phyloP scores from a whole-genome alignment of 2,329 filamentous ascomycete species.

The Cladosporium colombiae region DNA sequence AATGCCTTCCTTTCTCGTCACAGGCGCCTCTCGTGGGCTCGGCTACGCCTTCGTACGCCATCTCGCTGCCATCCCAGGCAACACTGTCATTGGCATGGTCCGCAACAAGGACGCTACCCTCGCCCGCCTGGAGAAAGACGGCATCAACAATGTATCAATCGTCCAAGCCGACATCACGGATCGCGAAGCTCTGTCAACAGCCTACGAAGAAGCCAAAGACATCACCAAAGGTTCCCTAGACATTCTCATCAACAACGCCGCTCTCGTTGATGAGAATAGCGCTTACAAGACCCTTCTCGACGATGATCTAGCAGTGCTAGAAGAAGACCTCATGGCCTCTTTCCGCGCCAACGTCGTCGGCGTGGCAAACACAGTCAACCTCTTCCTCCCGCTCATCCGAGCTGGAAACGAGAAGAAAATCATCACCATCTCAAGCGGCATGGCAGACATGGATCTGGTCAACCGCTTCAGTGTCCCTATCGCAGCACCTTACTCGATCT shows the following conservation, averaged over 20 bases:
- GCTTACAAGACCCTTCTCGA: slow-evolving; percentile 27
- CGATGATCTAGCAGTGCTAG: slow-evolving; percentile 23
- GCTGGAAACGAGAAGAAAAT: slow-evolving; percentile 32
- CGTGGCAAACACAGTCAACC: slow-evolving; percentile 28
- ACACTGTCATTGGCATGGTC: slow-evolving; percentile 40
- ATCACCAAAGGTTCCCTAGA: slow-evolving; percentile 34
- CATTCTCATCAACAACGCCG: slow-evolving; percentile 38
- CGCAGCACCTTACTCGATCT: slow-evolving; percentile 29
- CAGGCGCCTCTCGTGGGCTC: slow-evolving; percentile 38
- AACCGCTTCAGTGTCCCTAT: slow-evolving; percentile 25
- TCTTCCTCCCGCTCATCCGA: slow-evolving; percentile 35
- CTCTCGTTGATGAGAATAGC: slow-evolving; percentile 21
- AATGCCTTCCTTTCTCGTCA: slow-evolving; percentile 39
- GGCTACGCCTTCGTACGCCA: slow-evolving; percentile 38
- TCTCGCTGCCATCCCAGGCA: slow-evolving; percentile 33
- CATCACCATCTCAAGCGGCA: slow-evolving; percentile 31
- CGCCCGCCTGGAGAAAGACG: slow-evolving; percentile 26
- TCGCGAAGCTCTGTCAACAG: slow-evolving; percentile 41
- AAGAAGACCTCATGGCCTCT: slow-evolving; percentile 23
- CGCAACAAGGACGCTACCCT: slow-evolving; percentile 33
- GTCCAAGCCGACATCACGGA: slow-evolving; percentile 50
- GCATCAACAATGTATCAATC: slow-evolving; percentile 47
- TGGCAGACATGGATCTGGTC: slow-evolving; percentile 33
- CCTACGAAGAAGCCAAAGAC: slow-evolving; percentile 26
- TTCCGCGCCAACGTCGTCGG: slow-evolving; percentile 34